phyloP scores from a whole-genome alignment of 495 filamentous ascomycete genomes.

The Neurospora hispaniola region DNA sequence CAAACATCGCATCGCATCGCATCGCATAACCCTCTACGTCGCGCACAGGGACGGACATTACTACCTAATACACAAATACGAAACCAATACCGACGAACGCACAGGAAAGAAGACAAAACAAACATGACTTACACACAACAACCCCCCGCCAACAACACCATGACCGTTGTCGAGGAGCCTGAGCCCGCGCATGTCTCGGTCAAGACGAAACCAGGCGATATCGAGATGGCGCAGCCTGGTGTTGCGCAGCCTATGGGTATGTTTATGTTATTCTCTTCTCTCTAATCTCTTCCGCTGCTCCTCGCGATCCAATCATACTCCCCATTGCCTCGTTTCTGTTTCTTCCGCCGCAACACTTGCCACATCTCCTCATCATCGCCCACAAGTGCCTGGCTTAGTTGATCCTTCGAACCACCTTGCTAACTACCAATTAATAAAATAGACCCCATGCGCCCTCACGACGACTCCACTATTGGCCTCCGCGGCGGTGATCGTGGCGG shows the following conservation, averaged over 20 bases:
- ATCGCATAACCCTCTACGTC: too few species aligned
- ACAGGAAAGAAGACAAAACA: not conserved
- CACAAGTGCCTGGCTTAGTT: too few species aligned
- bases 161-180: slow-evolving; percentile 3
- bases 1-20: not conserved
- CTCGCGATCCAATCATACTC: too few species aligned
- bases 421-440: not conserved
- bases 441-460: slow-evolving; percentile 31
- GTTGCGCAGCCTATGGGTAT: slow-evolving; percentile 26
- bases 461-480: slow-evolving; percentile 22
- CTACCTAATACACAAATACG: not conserved
- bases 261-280: not conserved
- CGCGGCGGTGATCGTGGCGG: slow-evolving; percentile 28
- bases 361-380: too few species aligned
- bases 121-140: not conserved
- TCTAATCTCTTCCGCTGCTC: too few species aligned
- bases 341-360: too few species aligned
- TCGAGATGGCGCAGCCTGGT: slow-evolving; percentile 23
- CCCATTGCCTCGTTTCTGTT: too few species aligned
- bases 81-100: not conserved
- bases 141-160: not conserved
- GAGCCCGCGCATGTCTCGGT: slow-evolving; percentile 4
- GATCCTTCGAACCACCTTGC: too few species aligned
- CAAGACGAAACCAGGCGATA: not conserved
- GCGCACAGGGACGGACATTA: too few species aligned